These are phyloP conservation scores for Saturnispora serradocipensis DNA, from an alignment of 805 yeast species.

Conservation along the genomic window DNA sequence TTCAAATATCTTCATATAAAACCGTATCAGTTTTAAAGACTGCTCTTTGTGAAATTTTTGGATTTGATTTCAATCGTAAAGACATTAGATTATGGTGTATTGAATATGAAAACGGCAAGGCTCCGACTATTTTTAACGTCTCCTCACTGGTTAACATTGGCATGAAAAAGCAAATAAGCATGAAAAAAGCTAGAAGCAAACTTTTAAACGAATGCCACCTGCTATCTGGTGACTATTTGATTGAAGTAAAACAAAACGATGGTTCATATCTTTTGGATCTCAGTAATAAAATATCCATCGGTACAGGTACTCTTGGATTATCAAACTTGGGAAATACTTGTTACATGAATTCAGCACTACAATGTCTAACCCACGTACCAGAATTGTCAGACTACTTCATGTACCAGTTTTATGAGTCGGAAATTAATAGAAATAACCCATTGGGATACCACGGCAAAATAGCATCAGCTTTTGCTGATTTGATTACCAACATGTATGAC, in stretches of 20 bases:
- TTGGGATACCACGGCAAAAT: slow-evolving; percentile 78
- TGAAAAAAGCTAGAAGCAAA: slow-evolving; percentile 13
- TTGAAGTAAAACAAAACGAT: slow-evolving; percentile 23
- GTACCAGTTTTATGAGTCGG: slow-evolving; percentile 47
- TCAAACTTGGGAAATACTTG: slow-evolving; percentile 83
- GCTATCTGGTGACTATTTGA: slow-evolving; percentile 16
- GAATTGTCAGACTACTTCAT: slow-evolving; percentile 72
- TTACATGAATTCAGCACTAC: slow-evolving; percentile 91
- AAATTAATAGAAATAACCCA: slow-evolving; percentile 70
- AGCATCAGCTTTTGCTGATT: slow-evolving; percentile 63
- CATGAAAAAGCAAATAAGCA: slow-evolving; percentile 15
- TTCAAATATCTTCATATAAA: slow-evolving; percentile 29
- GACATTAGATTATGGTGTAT: slow-evolving; percentile 22
- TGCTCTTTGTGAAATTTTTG: slow-evolving; percentile 17
- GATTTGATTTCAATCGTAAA: slow-evolving; percentile 9
- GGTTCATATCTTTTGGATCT: slow-evolving; percentile 21
- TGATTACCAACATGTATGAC: slow-evolving; percentile 53
- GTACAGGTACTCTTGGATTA: slow-evolving; percentile 50
- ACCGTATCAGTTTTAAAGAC: slow-evolving; percentile 23
- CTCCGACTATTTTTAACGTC: slow-evolving; percentile 16
- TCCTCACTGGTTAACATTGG: slow-evolving; percentile 13
- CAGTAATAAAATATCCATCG: slow-evolving; percentile 14
- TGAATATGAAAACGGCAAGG: slow-evolving; percentile 10
- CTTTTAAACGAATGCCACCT: slow-evolving; percentile 6
- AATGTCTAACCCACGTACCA: slow-evolving; percentile 80